phyloP scores from a whole-genome alignment of 179 eudicot species.

The Camellia oleifera region DNA sequence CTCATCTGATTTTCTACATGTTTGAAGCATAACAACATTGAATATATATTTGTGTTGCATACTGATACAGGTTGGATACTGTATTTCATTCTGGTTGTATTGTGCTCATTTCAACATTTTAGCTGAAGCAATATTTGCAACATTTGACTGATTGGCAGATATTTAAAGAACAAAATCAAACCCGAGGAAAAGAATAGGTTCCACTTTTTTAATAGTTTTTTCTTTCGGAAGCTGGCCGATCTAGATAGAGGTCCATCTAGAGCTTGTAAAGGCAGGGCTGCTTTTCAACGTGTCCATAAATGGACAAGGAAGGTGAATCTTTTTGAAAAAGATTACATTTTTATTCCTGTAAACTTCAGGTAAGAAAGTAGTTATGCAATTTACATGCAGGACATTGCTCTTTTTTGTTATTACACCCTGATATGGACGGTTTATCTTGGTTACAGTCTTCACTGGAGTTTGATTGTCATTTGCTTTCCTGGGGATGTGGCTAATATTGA shows the following conservation, averaged over 20 bases:
- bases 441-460: slow-evolving; percentile 91
- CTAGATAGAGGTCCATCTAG: slow-evolving; percentile 51
- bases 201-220: slow-evolving; percentile 85
- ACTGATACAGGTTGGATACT: neutral
- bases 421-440: neutral
- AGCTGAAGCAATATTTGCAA: neutral
- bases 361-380: slow-evolving; percentile 27
- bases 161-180: slow-evolving; percentile 51
- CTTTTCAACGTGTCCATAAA: slow-evolving; percentile 80
- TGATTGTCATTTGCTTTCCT: slow-evolving; percentile 85
- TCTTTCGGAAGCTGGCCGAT: slow-evolving; percentile 84
- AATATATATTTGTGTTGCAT: neutral
- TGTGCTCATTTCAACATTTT: neutral
- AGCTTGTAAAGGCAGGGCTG: slow-evolving; percentile 59
- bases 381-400: slow-evolving; percentile 3
- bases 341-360: slow-evolving; percentile 94
- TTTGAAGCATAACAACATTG: neutral
- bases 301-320: slow-evolving; percentile 89
- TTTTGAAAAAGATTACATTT: slow-evolving; percentile 85
- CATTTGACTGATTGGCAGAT: slow-evolving; percentile 43
- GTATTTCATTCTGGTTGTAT: neutral
- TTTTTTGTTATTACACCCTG: neutral
- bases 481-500: slow-evolving; percentile 54
- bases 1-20: neutral
- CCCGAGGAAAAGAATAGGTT: slow-evolving; percentile 51